A percentile compares a stretch with the other conserved stretches of the same genome.
Conservation (phyloP, 768 basidiomycete genomes). For the Amanita brunnescens region DNA sequence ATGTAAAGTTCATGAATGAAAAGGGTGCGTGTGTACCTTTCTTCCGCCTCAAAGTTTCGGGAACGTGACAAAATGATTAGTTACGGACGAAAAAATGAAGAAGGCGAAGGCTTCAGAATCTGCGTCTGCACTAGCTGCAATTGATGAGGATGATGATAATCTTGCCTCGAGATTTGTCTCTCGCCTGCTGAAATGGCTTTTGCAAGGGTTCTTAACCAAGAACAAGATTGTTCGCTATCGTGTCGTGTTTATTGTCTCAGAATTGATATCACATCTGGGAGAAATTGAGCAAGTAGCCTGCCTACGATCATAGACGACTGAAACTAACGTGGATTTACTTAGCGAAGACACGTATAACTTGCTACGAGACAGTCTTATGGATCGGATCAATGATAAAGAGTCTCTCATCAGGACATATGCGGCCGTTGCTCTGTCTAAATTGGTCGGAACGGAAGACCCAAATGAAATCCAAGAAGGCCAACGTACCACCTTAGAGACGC, state of each 20-base stretch:
- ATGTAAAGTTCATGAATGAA: slow-evolving; percentile 73
- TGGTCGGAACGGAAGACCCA: slow-evolving; percentile 63
- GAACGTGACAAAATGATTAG: slow-evolving; percentile 4
- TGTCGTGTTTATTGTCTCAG: slow-evolving; percentile 71
- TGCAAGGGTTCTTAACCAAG: slow-evolving; percentile 81
- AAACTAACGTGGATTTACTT: slow-evolving; percentile 4
- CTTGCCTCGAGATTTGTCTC: slow-evolving; percentile 60
- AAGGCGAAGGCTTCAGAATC: slow-evolving; percentile 16
- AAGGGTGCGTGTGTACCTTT: slow-evolving; percentile 54
- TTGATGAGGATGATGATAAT: slow-evolving; percentile 41
- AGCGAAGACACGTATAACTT: slow-evolving; percentile 78
- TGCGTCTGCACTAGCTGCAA: slow-evolving; percentile 22
- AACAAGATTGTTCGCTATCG: slow-evolving; percentile 86
- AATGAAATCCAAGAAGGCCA: slow-evolving; percentile 41
- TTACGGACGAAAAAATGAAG: slow-evolving; percentile 8
- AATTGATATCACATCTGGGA: slow-evolving; percentile 77
- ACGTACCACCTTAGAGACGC: slow-evolving; percentile 50
- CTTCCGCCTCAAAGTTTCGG: background rate
- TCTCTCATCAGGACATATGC: slow-evolving; percentile 76
- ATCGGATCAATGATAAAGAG: slow-evolving; percentile 85
- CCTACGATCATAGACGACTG: background rate
- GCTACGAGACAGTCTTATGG: slow-evolving; percentile 61
- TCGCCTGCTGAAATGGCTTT: slow-evolving; percentile 60
- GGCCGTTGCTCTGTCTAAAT: slow-evolving; percentile 68
- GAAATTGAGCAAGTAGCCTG: slow-evolving; percentile 70